Conservation (phyloP, 805 yeast species). For the Sugiyamaella smithiae region DNA sequence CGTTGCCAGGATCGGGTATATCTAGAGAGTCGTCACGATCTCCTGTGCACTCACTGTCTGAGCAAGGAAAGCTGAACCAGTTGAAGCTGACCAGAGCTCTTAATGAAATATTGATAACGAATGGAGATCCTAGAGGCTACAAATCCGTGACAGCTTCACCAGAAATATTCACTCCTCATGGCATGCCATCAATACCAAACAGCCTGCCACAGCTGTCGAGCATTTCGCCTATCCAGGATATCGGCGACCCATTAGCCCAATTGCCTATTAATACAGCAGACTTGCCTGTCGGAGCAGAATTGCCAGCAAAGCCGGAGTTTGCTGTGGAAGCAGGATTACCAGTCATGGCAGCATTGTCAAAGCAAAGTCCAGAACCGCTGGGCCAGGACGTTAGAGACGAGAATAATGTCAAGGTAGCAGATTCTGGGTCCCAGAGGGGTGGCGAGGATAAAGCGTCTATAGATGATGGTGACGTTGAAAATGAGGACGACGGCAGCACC, state of each 20-base stretch:
- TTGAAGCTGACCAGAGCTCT: conserved; percentile 33
- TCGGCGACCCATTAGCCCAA: not conserved
- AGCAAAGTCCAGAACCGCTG: not conserved
- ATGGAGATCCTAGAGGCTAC: conserved; percentile 3
- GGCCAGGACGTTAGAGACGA: not conserved
- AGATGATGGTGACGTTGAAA: not conserved
- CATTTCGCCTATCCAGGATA: not conserved
- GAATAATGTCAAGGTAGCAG: too few relatives aligned
- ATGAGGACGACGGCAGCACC: not conserved
- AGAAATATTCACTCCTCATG: not conserved
- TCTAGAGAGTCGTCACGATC: conserved; percentile 17
- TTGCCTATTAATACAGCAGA: not conserved
- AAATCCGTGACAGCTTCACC: conserved; percentile 3
- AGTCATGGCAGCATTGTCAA: not conserved
- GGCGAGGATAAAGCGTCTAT: too few relatives aligned
- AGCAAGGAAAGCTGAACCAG: conserved; percentile 23
- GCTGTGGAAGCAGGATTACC: too few relatives aligned
- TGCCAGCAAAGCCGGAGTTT: too few relatives aligned
- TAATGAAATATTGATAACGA: conserved; percentile 30
- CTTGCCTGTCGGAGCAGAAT: too few relatives aligned
- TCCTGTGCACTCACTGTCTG: conserved; percentile 2
- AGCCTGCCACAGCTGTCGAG: not conserved
- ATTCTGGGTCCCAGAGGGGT: too few relatives aligned
- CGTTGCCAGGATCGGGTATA: conserved; percentile 10
- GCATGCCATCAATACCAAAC: not conserved